Percentiles rank a stretch among this genome's conserved stretches.
These are phyloP conservation scores for Aspergillus hancockii DNA, from an alignment of 495 filamentous ascomycete species.

Conservation along the genomic window DNA sequence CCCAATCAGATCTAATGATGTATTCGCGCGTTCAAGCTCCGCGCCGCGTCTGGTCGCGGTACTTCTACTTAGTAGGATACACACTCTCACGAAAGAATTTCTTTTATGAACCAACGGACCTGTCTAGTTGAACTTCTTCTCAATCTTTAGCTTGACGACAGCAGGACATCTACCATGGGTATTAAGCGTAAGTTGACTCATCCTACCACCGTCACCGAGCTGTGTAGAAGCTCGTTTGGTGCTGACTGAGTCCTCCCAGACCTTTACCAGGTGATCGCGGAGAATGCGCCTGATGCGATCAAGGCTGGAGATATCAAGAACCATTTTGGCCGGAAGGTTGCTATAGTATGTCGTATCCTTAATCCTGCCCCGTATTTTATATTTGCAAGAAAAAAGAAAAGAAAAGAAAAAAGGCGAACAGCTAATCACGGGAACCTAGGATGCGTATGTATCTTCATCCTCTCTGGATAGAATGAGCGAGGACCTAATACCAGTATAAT, in stretches of 20 bases:
- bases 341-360: slow-evolving; percentile 67
- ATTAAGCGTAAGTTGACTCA: slow-evolving; percentile 67
- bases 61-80: no score
- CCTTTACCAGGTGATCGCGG: slow-evolving; percentile 83
- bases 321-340: slow-evolving; percentile 95
- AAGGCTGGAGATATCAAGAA: slow-evolving; percentile 97
- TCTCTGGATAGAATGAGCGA: slow-evolving; percentile 1
- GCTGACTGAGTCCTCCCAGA: slow-evolving; percentile 39
- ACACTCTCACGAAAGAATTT: no score
- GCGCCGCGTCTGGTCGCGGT: slow-evolving; percentile 31
- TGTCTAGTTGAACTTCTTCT: background rate
- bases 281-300: slow-evolving; percentile 90
- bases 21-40: slow-evolving; percentile 22
- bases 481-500: slow-evolving; percentile 20
- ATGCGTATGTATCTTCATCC: slow-evolving; percentile 67
- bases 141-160: background rate
- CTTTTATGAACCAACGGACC: background rate
- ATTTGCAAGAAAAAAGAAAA: no score
- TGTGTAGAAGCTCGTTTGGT: slow-evolving; percentile 14
- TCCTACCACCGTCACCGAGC: background rate
- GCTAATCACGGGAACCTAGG: slow-evolving; percentile 45
- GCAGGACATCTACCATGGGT: slow-evolving; percentile 63
- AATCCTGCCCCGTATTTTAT: background rate
- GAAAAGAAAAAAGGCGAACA: no score
- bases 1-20: slow-evolving; percentile 32